Percentiles rank a stretch among this genome's conserved stretches.
Evolutionary conservation across 192 early-diverging fungal species (phyloP).

Genomic region (Lunasporangiospora selenospora): DNA sequence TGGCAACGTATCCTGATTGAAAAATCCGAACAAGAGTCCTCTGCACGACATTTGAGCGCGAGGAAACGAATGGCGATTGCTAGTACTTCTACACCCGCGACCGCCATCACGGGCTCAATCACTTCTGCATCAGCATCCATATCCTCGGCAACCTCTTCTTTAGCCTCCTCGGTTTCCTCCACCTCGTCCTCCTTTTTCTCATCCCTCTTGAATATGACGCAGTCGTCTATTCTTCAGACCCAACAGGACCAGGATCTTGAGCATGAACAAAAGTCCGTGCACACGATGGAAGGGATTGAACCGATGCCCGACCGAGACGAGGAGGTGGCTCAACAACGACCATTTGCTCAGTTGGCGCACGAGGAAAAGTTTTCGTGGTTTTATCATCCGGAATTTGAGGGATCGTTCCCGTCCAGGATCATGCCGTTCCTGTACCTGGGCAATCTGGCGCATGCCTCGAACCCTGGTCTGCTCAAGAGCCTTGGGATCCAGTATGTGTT

Average conservation of each 20-base stretch:
- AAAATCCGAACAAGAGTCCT: background rate
- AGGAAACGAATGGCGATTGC: background rate
- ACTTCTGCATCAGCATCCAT: background rate
- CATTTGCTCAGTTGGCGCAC: constrained; percentile 11
- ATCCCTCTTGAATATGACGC: constrained; percentile 18
- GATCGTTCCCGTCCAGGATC: constrained; percentile 66
- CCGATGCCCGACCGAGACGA: constrained; percentile 2
- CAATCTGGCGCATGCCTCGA: constrained; percentile 69
- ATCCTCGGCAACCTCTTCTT: constrained; percentile 16
- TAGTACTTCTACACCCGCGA: background rate
- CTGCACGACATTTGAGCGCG: too few relatives aligned
- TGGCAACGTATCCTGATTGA: constrained; percentile 23
- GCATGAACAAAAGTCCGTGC: background rate
- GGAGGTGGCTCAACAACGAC: background rate
- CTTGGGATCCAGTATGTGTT: constrained; percentile 62
- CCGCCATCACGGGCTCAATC: background rate
- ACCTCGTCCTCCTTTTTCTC: constrained; percentile 37
- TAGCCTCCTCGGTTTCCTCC: constrained; percentile 20
- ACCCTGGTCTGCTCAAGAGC: constrained; percentile 57
- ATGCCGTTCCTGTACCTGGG: constrained; percentile 65
- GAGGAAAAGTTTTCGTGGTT: constrained; percentile 54
- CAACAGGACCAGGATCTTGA: background rate
- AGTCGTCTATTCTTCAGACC: background rate
- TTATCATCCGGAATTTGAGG: constrained; percentile 60
- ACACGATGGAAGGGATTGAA: constrained; percentile 33